These are phyloP conservation scores for Acanthamoeba royreba DNA, from an alignment of 208 protist genomes.

Conservation along the genomic window DNA sequence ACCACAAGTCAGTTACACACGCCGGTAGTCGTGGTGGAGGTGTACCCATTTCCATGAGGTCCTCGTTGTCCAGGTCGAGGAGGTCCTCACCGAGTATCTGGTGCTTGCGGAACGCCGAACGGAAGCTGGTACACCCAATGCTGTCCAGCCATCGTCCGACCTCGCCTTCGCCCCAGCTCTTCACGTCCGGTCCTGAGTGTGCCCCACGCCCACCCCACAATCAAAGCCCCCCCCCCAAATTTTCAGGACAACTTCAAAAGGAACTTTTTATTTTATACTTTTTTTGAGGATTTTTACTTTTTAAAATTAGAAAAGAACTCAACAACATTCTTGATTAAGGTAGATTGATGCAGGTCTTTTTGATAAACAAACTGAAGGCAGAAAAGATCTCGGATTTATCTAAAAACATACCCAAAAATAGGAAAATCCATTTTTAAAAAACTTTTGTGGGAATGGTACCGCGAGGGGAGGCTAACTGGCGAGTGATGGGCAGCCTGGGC, in stretches of 20 bases:
- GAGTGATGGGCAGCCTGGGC: too few relatives aligned
- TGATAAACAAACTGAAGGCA: too few relatives aligned
- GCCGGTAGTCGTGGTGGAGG: too few relatives aligned
- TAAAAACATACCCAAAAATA: too few relatives aligned
- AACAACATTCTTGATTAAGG: too few relatives aligned
- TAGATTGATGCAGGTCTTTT: too few relatives aligned
- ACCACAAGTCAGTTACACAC: background rate
- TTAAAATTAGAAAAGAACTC: too few relatives aligned
- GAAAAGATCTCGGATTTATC: too few relatives aligned
- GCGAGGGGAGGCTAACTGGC: too few relatives aligned
- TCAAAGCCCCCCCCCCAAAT: background rate
- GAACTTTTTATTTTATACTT: background rate
- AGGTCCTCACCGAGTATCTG: background rate
- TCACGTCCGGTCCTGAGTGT: background rate
- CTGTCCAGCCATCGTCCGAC: background rate
- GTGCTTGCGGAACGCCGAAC: background rate
- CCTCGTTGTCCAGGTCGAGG: slow-evolving; percentile 1
- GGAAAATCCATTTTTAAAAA: too few relatives aligned
- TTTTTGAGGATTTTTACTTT: background rate
- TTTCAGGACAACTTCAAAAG: background rate
- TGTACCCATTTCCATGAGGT: background rate
- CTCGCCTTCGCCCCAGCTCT: background rate
- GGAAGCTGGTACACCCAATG: background rate
- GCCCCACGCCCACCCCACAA: background rate
- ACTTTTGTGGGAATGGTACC: too few relatives aligned